Base-by-base conservation (phyloP, 2,329 filamentous ascomycete genomes). In the Sporothrix protearum region DNA sequence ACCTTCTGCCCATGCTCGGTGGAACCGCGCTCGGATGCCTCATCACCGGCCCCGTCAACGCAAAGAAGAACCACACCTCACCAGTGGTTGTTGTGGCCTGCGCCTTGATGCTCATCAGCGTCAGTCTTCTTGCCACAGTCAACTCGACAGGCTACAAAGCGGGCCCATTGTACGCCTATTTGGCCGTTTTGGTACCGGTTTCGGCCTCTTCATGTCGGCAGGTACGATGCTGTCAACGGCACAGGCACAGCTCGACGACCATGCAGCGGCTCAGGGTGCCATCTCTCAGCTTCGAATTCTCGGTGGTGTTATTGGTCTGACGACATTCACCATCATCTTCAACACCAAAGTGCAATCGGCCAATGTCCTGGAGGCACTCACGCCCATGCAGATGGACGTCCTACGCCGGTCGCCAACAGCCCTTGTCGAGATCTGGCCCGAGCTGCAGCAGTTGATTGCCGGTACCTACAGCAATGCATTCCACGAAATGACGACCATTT, bases 251-350 rank as follows among this genome's bases (percentile, higher is more conserved):
- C 78, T 80, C 8, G 81, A 80, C 71, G 84, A 87, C 70, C 80
- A 87, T 67, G 87, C 88, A 0, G 85, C 87, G 1, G 87, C 86
- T 0, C 87, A 89, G 74, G 88, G 87, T 0, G 84, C 87, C 4
- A 82, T 89, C 10, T 86, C 88, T 0, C 88, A 90, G 77, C 83
- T 85, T 1, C 83, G 88, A 16, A 85, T 89, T 0, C 79, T 90
- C 1, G 88, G 88, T 0, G 88, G 88, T 2, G 85, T 85, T 49
- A 81, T 89, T 36, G 88, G 88, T 0, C 81, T 90, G 57, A 85
- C 87, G 0, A 77, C 85, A 30, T 88, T 87, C 74, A 88, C 85
- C n/a, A 83, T 88, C 16, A 81, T 90, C 12, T 85, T 88, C 77
- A 87, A 87, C 76, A 75, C 78, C 42, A 80, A 81, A 69, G 78